Conservation (phyloP, 2,329 filamentous ascomycete species). For the Aspergillus amoenus region DNA sequence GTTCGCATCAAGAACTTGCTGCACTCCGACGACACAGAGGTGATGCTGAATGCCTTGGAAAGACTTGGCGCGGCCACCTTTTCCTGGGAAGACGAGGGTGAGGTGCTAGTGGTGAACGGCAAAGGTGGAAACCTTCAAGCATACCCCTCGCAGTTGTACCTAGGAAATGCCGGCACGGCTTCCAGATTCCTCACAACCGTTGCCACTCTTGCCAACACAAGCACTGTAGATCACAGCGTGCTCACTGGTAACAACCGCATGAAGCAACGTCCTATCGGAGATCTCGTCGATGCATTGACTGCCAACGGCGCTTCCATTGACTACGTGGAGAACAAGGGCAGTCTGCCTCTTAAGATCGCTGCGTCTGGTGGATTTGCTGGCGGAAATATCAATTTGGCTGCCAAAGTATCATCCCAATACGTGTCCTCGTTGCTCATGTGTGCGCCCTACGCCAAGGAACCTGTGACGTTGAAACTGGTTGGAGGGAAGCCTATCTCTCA, state of each 20-base stretch:
- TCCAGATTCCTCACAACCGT: constrained; percentile 94
- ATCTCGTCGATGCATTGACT: constrained; percentile 84
- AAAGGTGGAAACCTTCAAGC: constrained; percentile 84
- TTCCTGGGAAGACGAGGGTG: constrained; percentile 92
- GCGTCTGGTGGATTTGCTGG: constrained; percentile 81
- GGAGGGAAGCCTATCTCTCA: constrained; percentile 98
- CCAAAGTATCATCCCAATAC: constrained; percentile 98
- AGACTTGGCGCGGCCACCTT: constrained; percentile 84
- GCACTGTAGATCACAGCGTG: constrained; percentile 65
- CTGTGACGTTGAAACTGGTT: constrained; percentile 83
- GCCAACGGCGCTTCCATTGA: constrained; percentile 84
- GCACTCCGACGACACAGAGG: constrained; percentile 95
- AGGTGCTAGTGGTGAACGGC: constrained; percentile 82
- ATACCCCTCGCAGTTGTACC: constrained; percentile 74
- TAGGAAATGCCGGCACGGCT: constrained; percentile 94
- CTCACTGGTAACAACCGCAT: constrained; percentile 93
- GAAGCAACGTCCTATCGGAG: constrained; percentile 92
- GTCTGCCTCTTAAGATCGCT: constrained; percentile 78
- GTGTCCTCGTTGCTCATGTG: constrained; percentile 97
- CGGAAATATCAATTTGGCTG: constrained; percentile 85
- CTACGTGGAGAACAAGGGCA: constrained; percentile 80
- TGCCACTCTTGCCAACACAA: constrained; percentile 73
- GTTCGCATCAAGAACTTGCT: constrained; percentile 90
- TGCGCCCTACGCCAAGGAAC: constrained; percentile 91
- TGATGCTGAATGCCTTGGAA: constrained; percentile 90